These are phyloP conservation scores for Coemansia sp. DNA, from an alignment of 192 early-diverging fungal genomes.

Conservation along the genomic window DNA sequence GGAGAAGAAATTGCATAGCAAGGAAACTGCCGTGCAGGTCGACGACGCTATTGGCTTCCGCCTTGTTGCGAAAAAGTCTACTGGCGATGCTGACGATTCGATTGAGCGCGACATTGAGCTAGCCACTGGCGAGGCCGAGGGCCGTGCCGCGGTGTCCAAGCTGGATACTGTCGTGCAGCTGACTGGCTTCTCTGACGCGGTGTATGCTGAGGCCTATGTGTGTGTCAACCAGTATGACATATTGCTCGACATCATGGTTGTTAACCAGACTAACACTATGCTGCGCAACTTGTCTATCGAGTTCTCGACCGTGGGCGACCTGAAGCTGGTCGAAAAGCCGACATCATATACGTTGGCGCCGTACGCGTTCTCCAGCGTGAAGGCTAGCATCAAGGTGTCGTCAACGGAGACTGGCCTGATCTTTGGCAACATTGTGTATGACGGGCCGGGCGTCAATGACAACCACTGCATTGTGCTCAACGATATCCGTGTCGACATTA, in stretches of 20 bases:
- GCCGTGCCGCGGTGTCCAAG: conserved; percentile 86
- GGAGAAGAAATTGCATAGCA: conserved; percentile 30
- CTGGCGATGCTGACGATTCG: conserved; percentile 63
- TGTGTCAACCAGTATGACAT: conserved; percentile 98
- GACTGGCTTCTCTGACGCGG: conserved; percentile 96
- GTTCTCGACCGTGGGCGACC: conserved; percentile 96
- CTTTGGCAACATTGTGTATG: conserved; percentile 98
- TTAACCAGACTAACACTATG: conserved; percentile 95
- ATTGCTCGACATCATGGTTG: conserved; percentile 91
- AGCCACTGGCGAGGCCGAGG: conserved; percentile 76
- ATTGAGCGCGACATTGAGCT: conserved; percentile 90
- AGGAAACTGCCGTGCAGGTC: conserved; percentile 65
- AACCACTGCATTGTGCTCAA: conserved; percentile 93
- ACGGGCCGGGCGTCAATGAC: conserved; percentile 89
- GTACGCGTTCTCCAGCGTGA: conserved; percentile 91
- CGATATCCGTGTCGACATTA: conserved; percentile 98
- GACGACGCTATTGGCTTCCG: conserved; percentile 91
- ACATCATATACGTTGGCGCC: conserved; percentile 84
- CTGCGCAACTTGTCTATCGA: conserved; percentile 97
- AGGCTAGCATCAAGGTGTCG: conserved; percentile 98
- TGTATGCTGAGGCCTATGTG: conserved; percentile 99
- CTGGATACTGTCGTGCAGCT: conserved; percentile 93
- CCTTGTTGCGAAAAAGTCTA: conserved; percentile 75
- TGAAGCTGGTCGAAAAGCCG: conserved; percentile 96
- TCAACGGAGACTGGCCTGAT: conserved; percentile 98